These are phyloP conservation scores for Celoporthe dispersa DNA, from an alignment of 2,329 filamentous ascomycete species.

Conservation along the genomic window DNA sequence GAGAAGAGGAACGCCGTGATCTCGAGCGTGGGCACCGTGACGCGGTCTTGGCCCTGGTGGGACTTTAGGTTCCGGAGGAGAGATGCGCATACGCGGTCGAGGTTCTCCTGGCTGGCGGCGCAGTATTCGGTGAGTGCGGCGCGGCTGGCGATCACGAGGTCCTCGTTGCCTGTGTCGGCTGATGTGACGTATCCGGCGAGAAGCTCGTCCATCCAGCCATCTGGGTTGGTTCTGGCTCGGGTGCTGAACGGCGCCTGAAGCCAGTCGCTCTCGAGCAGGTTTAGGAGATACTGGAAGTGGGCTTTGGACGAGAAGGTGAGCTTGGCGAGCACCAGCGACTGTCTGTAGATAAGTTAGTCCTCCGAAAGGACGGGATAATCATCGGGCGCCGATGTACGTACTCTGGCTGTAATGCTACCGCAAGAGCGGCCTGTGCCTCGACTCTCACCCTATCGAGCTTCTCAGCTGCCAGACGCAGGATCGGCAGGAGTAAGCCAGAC, in stretches of 20 bases:
- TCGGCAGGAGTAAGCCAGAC: constrained; percentile 49
- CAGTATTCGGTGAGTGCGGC: constrained; percentile 65
- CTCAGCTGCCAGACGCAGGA: constrained; percentile 77
- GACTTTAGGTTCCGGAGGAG: constrained; percentile 59
- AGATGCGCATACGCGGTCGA: constrained; percentile 52
- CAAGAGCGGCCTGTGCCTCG: constrained; percentile 62
- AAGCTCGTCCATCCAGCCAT: constrained; percentile 55
- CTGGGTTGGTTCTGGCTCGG: constrained; percentile 39
- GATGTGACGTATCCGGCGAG: constrained; percentile 73
- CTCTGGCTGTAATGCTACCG: constrained; percentile 50
- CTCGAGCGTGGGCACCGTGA: constrained; percentile 77
- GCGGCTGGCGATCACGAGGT: constrained; percentile 71
- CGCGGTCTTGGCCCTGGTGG: constrained; percentile 66
- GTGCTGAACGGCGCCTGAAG: constrained; percentile 44
- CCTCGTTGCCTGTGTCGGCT: constrained; percentile 78
- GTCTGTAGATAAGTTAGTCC: constrained; percentile 36
- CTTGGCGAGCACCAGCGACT: constrained; percentile 40
- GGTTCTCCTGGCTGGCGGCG: constrained; percentile 43
- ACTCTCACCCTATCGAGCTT: constrained; percentile 86
- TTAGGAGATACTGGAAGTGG: constrained; percentile 63
- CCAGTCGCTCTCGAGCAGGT: constrained; percentile 45
- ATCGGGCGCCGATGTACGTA: constrained; percentile 38
- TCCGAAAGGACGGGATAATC: too few relatives aligned
- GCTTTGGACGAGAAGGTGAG: constrained; percentile 60
- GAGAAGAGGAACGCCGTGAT: constrained; percentile 78